phyloP scores from a whole-genome alignment of 352 stramenopile genomes.

The Blastocystis sp. region DNA sequence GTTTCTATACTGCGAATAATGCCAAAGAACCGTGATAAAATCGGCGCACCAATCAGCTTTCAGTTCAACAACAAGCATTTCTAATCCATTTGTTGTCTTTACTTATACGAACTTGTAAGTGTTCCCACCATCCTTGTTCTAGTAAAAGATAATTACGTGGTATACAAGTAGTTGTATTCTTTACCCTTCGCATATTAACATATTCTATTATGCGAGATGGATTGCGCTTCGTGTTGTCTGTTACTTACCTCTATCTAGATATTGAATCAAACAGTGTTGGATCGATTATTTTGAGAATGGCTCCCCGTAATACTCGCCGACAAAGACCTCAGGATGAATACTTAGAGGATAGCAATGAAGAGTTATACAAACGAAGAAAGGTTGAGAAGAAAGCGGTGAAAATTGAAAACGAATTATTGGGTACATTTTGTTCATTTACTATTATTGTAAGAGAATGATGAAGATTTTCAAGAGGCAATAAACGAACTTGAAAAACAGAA shows the following conservation, averaged over 20 bases:
- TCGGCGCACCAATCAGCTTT: not conserved
- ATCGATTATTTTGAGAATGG: conserved; percentile 16
- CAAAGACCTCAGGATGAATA: conserved; percentile 8
- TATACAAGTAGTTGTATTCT: not conserved
- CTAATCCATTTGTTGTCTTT: not conserved
- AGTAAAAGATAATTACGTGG: not conserved
- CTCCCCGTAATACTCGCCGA: not conserved
- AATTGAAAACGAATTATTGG: not conserved
- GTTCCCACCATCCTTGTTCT: not conserved
- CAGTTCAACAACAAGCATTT: not conserved
- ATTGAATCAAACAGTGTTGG: not conserved
- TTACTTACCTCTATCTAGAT: not conserved
- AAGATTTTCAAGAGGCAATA: conserved; percentile 18
- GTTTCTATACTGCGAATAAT: not conserved
- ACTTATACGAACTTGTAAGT: not conserved
- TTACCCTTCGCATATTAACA: no score
- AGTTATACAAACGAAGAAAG: not conserved
- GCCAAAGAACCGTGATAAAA: not conserved
- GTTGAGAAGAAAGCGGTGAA: not conserved
- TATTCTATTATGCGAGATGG: not conserved
- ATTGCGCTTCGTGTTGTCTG: not conserved
- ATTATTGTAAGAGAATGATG: not conserved
- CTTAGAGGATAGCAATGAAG: conserved; percentile 10
- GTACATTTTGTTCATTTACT: not conserved
- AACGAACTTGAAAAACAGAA: conserved; percentile 3